Evolutionary conservation across 164 flowering plant species (phyloP).

Genomic region (Nymphaea thermarum): DNA sequence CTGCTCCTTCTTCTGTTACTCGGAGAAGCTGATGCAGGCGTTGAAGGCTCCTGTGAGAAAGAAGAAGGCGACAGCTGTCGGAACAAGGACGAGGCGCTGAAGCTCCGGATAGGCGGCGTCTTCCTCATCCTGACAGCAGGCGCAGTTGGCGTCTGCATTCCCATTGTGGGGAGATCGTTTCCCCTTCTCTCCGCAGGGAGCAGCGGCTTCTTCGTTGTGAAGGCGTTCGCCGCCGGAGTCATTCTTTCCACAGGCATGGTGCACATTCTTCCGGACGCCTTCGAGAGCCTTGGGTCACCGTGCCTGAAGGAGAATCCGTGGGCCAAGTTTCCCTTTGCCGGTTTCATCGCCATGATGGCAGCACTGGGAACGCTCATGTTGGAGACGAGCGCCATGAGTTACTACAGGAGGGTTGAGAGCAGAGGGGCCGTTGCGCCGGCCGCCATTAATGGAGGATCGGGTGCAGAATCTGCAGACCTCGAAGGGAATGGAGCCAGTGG

Average conservation of each 20-base stretch:
- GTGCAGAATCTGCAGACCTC: too few relatives aligned
- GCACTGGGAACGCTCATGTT: background rate
- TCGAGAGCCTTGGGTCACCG: background rate
- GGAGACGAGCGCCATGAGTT: background rate
- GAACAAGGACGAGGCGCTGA: background rate
- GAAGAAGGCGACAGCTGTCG: background rate
- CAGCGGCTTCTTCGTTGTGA: background rate
- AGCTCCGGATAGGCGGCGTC: background rate
- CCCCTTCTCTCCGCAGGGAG: background rate
- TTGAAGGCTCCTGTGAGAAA: too few relatives aligned
- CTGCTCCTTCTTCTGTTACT: background rate
- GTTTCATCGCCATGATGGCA: background rate
- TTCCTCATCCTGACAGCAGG: background rate
- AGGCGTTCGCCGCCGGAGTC: slow-evolving; percentile 1
- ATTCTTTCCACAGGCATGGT: background rate
- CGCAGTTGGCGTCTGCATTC: background rate
- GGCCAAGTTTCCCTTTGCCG: slow-evolving; percentile 1
- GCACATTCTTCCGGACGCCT: background rate
- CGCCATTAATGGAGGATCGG: background rate
- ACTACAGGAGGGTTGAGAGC: background rate
- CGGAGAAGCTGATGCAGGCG: background rate
- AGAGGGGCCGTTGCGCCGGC: background rate
- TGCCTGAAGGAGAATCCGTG: background rate
- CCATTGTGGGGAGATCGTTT: background rate
- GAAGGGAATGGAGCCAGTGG: background rate